Evolutionary conservation across 176 grass and related monocot species (phyloP), one percentile per base, ranked within the genome.

Genomic region (Bromus sterilis): DNA sequence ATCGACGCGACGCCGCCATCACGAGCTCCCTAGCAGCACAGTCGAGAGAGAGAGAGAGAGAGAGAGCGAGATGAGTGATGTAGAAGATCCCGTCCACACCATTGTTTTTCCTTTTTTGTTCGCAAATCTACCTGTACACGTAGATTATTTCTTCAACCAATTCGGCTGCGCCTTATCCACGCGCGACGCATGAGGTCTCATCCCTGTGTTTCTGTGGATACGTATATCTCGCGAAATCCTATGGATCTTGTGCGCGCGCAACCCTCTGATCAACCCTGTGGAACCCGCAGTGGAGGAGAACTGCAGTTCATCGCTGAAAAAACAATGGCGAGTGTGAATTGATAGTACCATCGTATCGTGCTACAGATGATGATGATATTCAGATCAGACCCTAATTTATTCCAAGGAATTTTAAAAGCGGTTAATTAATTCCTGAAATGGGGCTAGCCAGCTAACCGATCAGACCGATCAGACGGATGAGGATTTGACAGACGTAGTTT

Each of bases 401-500:
- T 40, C 16, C 32, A 28, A 26, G 70, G 34, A 16, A 7, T 40
- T 62, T 31, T 71, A 26, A 71, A 71, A 71, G 26, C 29, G 4
- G 9, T 3, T 40, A 23, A 37, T 76, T 25, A 30, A 64, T 55
- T 37, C 28, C 63, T 39, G 13, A 24, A 1, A 35, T 15, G 39
- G 33, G 43, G 42, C 32, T 29, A 21, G 48, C 78, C 6, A 71
- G 37, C 21, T 71, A 60, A 46, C 18, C 84, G 70, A 31, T 73
- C 15, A 73, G 29, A 46, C 18, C 84, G 70, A 31, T 73, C 15
- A 73, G 29, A 42, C 44, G 25, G 26, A 49, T 63, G 69, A 64
- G 15, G 84, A 74, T 86, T 80, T 74, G 84, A 80, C 36, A 21
- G 68, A 31, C 33, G 34, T 25, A n/a, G 34, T 82, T 81, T 71